Evolutionary conservation across 176 grass and related monocot genomes (phyloP).

Genomic region (Avena sativa): DNA sequence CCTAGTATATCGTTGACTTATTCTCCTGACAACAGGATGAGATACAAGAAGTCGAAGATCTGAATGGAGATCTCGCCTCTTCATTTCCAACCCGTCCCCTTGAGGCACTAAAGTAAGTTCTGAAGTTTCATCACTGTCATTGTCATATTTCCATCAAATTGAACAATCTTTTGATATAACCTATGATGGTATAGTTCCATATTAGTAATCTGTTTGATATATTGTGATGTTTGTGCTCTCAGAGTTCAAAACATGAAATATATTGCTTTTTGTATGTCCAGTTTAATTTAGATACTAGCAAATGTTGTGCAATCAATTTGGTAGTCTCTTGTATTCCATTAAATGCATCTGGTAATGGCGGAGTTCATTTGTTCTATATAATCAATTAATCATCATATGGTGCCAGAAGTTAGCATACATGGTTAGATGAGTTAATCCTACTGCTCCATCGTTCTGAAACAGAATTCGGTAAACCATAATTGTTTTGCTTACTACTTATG

Average conservation of each 20-base stretch:
- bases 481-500: slow-evolving; percentile 5
- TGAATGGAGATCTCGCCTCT: slow-evolving; percentile 69
- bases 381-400: background rate
- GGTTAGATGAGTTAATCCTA: slow-evolving; percentile 3
- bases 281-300: slow-evolving; percentile 10
- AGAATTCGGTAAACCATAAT: background rate
- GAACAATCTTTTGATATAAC: slow-evolving; percentile 32
- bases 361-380: background rate
- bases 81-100: slow-evolving; percentile 80
- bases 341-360: background rate
- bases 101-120: slow-evolving; percentile 86
- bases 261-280: background rate
- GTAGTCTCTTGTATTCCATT: background rate
- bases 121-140: background rate
- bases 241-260: background rate
- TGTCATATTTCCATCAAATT: slow-evolving; percentile 15
- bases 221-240: slow-evolving; percentile 19
- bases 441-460: background rate
- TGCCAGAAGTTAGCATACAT: slow-evolving; percentile 23
- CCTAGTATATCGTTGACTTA: slow-evolving; percentile 25
- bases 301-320: background rate
- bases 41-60: slow-evolving; percentile 76
- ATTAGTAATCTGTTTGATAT: slow-evolving; percentile 33
- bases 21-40: slow-evolving; percentile 55
- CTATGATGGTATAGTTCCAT: background rate